These are phyloP conservation scores for Rhodocollybia butyracea DNA, from an alignment of 768 basidiomycete species.

Conservation along the genomic window DNA sequence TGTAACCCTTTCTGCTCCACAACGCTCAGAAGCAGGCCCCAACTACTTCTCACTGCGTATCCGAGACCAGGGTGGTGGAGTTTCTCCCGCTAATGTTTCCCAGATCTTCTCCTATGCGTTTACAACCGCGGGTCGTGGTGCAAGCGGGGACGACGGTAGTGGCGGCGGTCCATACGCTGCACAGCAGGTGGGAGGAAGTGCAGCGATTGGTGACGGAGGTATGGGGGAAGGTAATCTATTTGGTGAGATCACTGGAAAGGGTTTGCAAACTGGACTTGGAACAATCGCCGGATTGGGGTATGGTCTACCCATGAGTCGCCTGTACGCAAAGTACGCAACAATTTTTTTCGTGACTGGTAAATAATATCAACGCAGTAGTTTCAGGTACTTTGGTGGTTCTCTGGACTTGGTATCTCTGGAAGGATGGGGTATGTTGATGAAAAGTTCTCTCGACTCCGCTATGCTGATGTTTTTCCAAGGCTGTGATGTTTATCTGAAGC, in stretches of 20 bases:
- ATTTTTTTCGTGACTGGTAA: neutral
- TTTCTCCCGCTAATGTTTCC: slow-evolving; percentile 67
- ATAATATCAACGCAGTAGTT: too few species aligned
- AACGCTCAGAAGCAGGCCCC: slow-evolving; percentile 25
- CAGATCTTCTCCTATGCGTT: slow-evolving; percentile 91
- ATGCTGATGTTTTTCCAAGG: slow-evolving; percentile 29
- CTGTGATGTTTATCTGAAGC: slow-evolving; percentile 48
- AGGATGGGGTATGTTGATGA: slow-evolving; percentile 64
- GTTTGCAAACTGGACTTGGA: slow-evolving; percentile 78
- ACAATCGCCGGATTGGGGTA: slow-evolving; percentile 90
- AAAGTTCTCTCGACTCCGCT: slow-evolving; percentile 17
- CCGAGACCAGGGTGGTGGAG: slow-evolving; percentile 85
- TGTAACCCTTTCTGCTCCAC: slow-evolving; percentile 64
- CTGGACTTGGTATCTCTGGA: slow-evolving; percentile 79
- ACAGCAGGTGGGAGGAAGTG: slow-evolving; percentile 71
- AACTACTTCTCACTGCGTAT: slow-evolving; percentile 73
- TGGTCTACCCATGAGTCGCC: slow-evolving; percentile 76
- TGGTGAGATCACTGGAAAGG: slow-evolving; percentile 73
- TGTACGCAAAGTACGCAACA: slow-evolving; percentile 58
- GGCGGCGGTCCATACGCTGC: slow-evolving; percentile 76
- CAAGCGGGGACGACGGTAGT: slow-evolving; percentile 34
- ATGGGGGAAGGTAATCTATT: slow-evolving; percentile 57
- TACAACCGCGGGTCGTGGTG: slow-evolving; percentile 69
- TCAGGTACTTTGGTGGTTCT: slow-evolving; percentile 82
- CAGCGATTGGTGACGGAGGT: slow-evolving; percentile 44